Percentiles rank a stretch among this genome's conserved stretches.
phyloP scores from a whole-genome alignment of 208 protist genomes.

The Leishmania braziliensis region DNA sequence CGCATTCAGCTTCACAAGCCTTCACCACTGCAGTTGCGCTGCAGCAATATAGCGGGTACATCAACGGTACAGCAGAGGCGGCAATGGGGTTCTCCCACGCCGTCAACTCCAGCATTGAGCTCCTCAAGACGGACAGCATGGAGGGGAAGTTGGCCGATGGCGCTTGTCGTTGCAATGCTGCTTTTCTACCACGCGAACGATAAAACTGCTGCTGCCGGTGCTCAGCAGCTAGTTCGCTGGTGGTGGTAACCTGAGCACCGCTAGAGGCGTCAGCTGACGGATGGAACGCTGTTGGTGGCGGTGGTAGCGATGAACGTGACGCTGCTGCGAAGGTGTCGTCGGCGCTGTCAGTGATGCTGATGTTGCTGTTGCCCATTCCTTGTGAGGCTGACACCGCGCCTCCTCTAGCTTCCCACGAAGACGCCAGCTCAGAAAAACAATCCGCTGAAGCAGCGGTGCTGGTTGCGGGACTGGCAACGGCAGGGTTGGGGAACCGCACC shows the following conservation, averaged over 20 bases:
- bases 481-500: background rate
- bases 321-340: background rate
- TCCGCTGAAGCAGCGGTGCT: background rate
- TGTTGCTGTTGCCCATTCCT: background rate
- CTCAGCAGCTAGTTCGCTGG: background rate
- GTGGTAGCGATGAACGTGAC: background rate
- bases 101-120: constrained; percentile 12
- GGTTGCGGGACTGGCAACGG: background rate
- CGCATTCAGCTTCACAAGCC: background rate
- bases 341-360: background rate
- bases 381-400: background rate
- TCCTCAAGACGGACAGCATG: constrained; percentile 15
- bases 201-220: background rate
- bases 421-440: background rate
- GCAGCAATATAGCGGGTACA: constrained; percentile 25
- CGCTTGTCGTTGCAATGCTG: background rate
- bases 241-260: background rate
- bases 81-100: constrained; percentile 4
- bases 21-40: background rate
- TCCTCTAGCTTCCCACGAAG: background rate
- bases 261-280: background rate
- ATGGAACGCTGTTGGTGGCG: background rate
- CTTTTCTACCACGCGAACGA: background rate
- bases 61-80: background rate
- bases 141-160: constrained; percentile 9